Evolutionary conservation across 2,329 filamentous ascomycete species (phyloP), one percentile per base, ranked within the genome.

Genomic region (Trichoderma harzianum): DNA sequence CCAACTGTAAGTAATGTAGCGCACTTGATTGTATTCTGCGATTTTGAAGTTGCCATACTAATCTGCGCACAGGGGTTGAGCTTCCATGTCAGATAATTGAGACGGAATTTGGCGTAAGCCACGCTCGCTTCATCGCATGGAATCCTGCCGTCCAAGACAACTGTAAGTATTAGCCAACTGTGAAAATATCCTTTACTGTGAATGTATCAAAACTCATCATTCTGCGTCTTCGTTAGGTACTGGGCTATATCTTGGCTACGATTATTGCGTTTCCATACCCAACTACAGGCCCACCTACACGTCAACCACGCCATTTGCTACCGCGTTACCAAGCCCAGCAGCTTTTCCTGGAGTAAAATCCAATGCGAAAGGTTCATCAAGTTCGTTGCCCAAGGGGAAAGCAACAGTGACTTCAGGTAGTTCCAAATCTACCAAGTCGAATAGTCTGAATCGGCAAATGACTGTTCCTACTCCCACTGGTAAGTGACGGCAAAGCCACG

Each of bases 1-100:
- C 43, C 43, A 51, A 51, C 10, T 51, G 43, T 51, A 21, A 51
- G 43, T 51, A 6, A 12, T 6, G 2, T 12, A 11, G n/a, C 16
- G 7, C 18, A 7, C 0, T 4, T 43, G 39, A 10, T 1, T 43
- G 3, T n/a, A 2, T 11, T 47, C 8, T 3, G 0, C 5, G 0
- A 10, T 6, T 12, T 51, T 12, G 10, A 6, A 21, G 43, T 5
- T 11, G 4, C 1, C 8, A 4, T 51, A 3, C n/a, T 51, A 21
- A 51, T 12, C 0, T 7, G 43, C 2, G 8, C n/a, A 3, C 18
- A 51, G 43, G 43, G 43, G 43, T 51, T 12, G 43, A 51, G 10
- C 43, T 51, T 51, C 43, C 43, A 21, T 51, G 43, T 8, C 43
- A 51, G 10, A 51, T 51, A n/a, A 51, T 51, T 51, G 43, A 51